Percentiles rank a stretch among this genome's conserved stretches.
Evolutionary conservation across 257 asterid species (phyloP).

Genomic region (Gentiana macrophylla): DNA sequence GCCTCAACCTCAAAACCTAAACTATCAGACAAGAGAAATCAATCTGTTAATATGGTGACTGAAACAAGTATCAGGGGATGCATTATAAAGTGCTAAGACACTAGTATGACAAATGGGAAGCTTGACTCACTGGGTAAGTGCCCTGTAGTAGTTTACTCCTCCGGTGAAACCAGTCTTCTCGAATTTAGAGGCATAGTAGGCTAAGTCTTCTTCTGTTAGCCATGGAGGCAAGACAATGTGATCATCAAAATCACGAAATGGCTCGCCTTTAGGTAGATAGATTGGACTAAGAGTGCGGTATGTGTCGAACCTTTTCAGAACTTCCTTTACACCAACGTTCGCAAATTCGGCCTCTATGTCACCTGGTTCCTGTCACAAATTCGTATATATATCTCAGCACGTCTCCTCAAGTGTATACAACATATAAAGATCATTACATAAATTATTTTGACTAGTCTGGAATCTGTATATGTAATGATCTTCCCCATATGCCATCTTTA

Average conservation of each 20-base stretch:
- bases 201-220: constrained; percentile 54
- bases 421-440: too few species aligned
- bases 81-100: not conserved
- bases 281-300: constrained; percentile 39
- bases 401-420: too few species aligned
- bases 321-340: constrained; percentile 34
- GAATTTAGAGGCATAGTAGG: constrained; percentile 43
- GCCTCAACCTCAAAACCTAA: too few species aligned
- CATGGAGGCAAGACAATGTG: constrained; percentile 29
- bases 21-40: too few species aligned
- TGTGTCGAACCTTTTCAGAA: constrained; percentile 36
- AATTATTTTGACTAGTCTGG: constrained; percentile 30
- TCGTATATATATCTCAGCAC: too few species aligned
- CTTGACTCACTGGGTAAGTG: constrained; percentile 29
- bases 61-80: not conserved
- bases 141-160: constrained; percentile 67
- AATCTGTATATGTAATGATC: constrained; percentile 56
- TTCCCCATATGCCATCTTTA: constrained; percentile 36
- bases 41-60: not conserved
- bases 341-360: constrained; percentile 66
- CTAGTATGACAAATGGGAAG: not conserved
- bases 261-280: constrained; percentile 50
- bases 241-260: constrained; percentile 14
- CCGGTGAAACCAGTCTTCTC: constrained; percentile 69
- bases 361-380: constrained; percentile 47